Base-by-base conservation (phyloP, 441 rosid genomes). In the Bocquillonia castaneifolia region DNA sequence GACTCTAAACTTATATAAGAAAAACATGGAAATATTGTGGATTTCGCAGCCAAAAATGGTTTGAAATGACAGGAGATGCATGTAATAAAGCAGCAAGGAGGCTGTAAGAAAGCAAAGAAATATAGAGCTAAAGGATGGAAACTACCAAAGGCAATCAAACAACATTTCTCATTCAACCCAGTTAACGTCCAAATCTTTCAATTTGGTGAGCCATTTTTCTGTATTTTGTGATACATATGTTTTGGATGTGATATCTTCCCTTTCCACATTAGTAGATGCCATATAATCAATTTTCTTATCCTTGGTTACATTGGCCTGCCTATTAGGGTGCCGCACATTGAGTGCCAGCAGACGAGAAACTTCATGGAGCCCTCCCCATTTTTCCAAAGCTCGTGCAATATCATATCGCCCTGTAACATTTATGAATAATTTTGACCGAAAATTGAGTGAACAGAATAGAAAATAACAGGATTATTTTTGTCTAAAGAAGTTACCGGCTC, bases 321-420 rank as follows among this genome's bases (percentile, higher is more conserved):
- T 83, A 66, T 77, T 86, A 1, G 91, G 92, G 68, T 84, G 88
- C 79, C 99, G 87, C 70, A 90, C 84, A 76, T 87, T 85, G n/a
- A 94, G 85, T 1, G 92, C 81, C 66, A 91, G 51, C 5, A 94
- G 89, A 22, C 93, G 88, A 32, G 97, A 88, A 22, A 91, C 96
- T 81, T 94, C 93, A 40, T 81, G 96, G 20, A 91, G 81, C 10
- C 97, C 97, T 18, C 99, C 97, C 96, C 99, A 94, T 79, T 91
- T 94, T 88, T 94, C 99, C 26, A 91, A 76, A 59, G 97, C 96
- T 3, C 97, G 84, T 1, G 99, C 99, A 28, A 94, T 94, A 82
- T 91, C 97, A 58, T 88, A 94, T 15, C 97, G 89, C 66, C 99
- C 99, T 93, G 79, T 8, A 28, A 70, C 6, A 15, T 25, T 55